Base-by-base conservation (phyloP, 768 basidiomycete genomes). In the Leucocoprinus leucothites region DNA sequence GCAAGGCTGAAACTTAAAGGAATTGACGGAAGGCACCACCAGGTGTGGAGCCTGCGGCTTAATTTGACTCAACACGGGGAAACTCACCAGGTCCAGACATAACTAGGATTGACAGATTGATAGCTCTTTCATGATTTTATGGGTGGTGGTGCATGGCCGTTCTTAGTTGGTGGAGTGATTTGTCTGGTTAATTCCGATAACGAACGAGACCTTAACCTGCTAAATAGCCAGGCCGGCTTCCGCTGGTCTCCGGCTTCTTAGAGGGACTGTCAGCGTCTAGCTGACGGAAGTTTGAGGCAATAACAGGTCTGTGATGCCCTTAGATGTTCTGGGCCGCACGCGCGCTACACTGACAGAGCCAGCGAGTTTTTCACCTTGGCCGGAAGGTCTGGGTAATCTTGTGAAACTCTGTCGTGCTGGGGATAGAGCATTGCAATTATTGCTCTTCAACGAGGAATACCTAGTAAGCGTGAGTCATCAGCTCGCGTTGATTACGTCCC, bases 141-240 rank as follows among this genome's bases (percentile, higher is more conserved):
- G 84, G 85, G 84, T 86, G 85, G 85, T 86, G 84, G 85, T 87
- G 85, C 85, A 87, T 87, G 85, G 86, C 85, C 83, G 81, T 87
- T 87, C 85, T 86, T 87, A 86, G 85, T 87, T 87, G 81, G 82
- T 75, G 86, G 86, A 90, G 87, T 89, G 89, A 90, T 89, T 90
- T 90, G 89, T 91, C 89, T 90, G 89, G 87, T 89, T 90, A 89
- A 90, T 89, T 89, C 86, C 82, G 86, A 90, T 89, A 89, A 89
- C 82, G 84, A 89, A 87, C 82, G 86, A 90, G 87, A 90, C 88
- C 85, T 87, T 87, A 84, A 85, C 85, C 85, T 88, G 86, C 87
- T 89, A 87, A 89, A 88, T 90, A 89, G 87, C 78, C 85, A 77
- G 82, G 80, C 79, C 71, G 80, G 78, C 84, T 82, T 81, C 78